Base-by-base conservation (phyloP, 768 basidiomycete species). In the Suillus bovinus region DNA sequence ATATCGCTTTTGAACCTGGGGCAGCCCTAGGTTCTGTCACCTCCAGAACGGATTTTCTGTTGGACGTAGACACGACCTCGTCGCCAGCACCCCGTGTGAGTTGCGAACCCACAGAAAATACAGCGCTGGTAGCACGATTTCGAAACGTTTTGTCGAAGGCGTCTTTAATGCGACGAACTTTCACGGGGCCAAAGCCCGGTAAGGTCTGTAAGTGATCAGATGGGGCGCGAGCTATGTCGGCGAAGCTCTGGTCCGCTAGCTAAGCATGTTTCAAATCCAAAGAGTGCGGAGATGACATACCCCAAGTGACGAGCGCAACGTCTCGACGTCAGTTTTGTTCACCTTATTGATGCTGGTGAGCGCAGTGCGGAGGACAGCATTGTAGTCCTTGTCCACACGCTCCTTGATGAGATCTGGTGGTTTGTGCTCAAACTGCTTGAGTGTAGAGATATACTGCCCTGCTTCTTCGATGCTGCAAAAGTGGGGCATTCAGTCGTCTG, bases 281-380 rank as follows among this genome's bases (percentile, higher is more conserved):
- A 39, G 20, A n/a, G 14, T 58, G 22, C 11, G 3, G 61, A 39
- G 22, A n/a, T 5, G 34, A 81, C 89, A 61, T 78, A 98, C 96
- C 39, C 95, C 96, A 67, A 96, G 89, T n/a, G 93, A 90, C 2
- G 89, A 89, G 24, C 92, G 85, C 46, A 99, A 79, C 4, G 96
- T 99, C 76, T 93, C 88, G 2, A 96, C 94, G 69, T 99, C 97
- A 4, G 96, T 99, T 80, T 96, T 97, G 77, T 99, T 99, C 64
- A 99, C 93, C 67, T 92, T 94, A 71, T 85, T 90, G 69, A 99
- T 92, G 66, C 86, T 87, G 2, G 96, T 99, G 31, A 99, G 80
- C 1, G 92, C 84, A 22, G 86, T 85, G 61, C 91, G 90, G 16
- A 99, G 74, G 69, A 94, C 83, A 9, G 94, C 86, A 65, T 82